These are phyloP conservation scores for Populus ilicifolia DNA, from an alignment of 345 rosid genomes.

Conservation along the genomic window DNA sequence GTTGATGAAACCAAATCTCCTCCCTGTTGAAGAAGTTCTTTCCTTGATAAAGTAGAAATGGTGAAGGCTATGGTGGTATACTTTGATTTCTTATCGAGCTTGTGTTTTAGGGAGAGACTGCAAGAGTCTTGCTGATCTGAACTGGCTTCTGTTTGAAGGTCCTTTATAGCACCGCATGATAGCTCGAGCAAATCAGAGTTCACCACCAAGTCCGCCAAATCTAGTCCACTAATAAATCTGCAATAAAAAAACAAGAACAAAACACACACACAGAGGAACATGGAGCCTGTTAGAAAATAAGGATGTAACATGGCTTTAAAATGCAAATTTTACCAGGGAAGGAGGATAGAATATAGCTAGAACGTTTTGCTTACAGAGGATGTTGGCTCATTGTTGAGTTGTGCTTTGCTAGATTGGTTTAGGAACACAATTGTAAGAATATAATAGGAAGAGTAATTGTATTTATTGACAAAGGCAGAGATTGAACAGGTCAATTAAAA, in stretches of 20 bases:
- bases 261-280: background rate
- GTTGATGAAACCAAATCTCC: slow-evolving; percentile 29
- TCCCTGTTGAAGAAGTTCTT: slow-evolving; percentile 14
- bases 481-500: too few relatives aligned
- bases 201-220: slow-evolving; percentile 43
- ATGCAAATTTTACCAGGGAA: too few relatives aligned
- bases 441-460: too few relatives aligned
- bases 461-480: too few relatives aligned
- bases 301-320: too few relatives aligned
- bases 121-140: slow-evolving; percentile 6
- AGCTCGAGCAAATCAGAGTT: slow-evolving; percentile 41
- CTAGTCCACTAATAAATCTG: slow-evolving; percentile 38
- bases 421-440: too few relatives aligned
- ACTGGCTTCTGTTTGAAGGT: slow-evolving; percentile 14
- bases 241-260: background rate
- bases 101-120: slow-evolving; percentile 15
- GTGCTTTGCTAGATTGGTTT: too few relatives aligned
- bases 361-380: too few relatives aligned
- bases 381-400: too few relatives aligned
- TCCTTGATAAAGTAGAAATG: slow-evolving; percentile 18
- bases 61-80: slow-evolving; percentile 36
- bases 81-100: slow-evolving; percentile 1
- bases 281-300: too few relatives aligned
- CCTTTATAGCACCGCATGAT: slow-evolving; percentile 38
- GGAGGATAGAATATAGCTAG: too few relatives aligned